These are phyloP conservation scores for Tilletia caries DNA, from an alignment of 1,284 basidiomycete species.

Conservation along the genomic window DNA sequence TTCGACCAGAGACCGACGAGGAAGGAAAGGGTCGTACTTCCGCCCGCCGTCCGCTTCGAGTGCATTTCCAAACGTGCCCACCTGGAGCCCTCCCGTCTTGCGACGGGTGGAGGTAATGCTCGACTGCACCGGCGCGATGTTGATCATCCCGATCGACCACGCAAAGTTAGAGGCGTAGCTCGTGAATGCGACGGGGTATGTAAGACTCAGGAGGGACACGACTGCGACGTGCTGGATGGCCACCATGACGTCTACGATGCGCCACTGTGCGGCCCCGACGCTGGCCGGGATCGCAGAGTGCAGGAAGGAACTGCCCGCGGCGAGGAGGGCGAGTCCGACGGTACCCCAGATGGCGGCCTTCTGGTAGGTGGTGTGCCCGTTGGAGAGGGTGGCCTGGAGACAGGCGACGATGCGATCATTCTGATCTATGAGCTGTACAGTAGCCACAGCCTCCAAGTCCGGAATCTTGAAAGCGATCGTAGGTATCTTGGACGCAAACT, in stretches of 20 bases:
- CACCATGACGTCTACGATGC: conserved; percentile 73
- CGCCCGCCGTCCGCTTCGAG: conserved; percentile 33
- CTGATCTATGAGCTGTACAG: conserved; percentile 70
- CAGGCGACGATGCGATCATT: conserved; percentile 76
- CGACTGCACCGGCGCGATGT: conserved; percentile 66
- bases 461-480: conserved; percentile 80
- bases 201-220: conserved; percentile 73
- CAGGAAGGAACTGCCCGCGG: conserved; percentile 66
- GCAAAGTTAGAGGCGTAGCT: conserved; percentile 79
- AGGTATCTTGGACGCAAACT: conserved; percentile 63
- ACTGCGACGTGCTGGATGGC: conserved; percentile 78
- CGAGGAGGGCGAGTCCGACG: conserved; percentile 67
- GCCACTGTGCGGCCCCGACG: conserved; percentile 57
- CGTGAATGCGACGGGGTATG: conserved; percentile 78
- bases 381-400: conserved; percentile 83
- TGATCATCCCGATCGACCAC: conserved; percentile 82
- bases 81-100: conserved; percentile 70
- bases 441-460: conserved; percentile 83
- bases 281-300: conserved; percentile 60
- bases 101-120: conserved; percentile 78
- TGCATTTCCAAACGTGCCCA: conserved; percentile 30
- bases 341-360: conserved; percentile 73
- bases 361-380: conserved; percentile 79
- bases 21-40: conserved; percentile 36
- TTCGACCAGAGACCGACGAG: not conserved